phyloP scores from a whole-genome alignment of 2,329 filamentous ascomycete genomes.

The Sporothrix variecibatus region DNA sequence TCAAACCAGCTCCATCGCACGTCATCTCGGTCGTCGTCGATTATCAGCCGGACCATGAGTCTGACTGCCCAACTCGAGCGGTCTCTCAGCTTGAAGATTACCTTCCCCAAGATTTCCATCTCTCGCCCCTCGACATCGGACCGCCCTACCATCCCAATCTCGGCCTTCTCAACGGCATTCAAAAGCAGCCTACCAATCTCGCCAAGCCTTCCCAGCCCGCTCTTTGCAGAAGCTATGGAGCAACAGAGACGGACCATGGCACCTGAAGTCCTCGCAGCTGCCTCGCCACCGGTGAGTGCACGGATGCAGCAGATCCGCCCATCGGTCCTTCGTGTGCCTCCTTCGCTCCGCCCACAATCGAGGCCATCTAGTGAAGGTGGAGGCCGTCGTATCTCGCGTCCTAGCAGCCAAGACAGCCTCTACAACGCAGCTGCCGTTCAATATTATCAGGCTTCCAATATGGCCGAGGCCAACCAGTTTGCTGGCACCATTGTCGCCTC shows the following conservation, averaged over 20 bases:
- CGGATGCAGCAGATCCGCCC: slow-evolving; percentile 42
- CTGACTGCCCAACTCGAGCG: slow-evolving; percentile 38
- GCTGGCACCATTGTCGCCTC: slow-evolving; percentile 6
- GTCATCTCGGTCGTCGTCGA: slow-evolving; percentile 6
- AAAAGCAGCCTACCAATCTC: slow-evolving; percentile 9
- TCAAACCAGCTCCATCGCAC: slow-evolving; percentile 28
- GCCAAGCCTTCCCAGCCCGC: slow-evolving; percentile 35
- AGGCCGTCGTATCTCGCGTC: slow-evolving; percentile 33
- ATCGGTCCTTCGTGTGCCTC: slow-evolving; percentile 39
- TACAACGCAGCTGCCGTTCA: slow-evolving; percentile 26
- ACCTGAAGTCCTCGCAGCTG: slow-evolving; percentile 33
- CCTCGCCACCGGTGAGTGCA: slow-evolving; percentile 48
- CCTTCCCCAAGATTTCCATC: slow-evolving; percentile 14
- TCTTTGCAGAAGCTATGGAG: slow-evolving; percentile 35
- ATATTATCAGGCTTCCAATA: background rate
- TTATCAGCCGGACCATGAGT: slow-evolving; percentile 37
- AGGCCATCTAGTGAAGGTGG: slow-evolving; percentile 35
- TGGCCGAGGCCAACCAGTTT: background rate
- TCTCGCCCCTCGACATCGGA: slow-evolving; percentile 3
- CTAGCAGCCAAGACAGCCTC: slow-evolving; percentile 38
- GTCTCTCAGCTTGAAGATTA: slow-evolving; percentile 24
- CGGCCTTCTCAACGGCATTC: slow-evolving; percentile 11
- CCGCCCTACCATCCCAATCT: background rate
- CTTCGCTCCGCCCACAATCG: slow-evolving; percentile 42
- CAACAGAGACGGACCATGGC: slow-evolving; percentile 32